Percentiles rank a stretch among this genome's conserved stretches.
phyloP scores from a whole-genome alignment of 495 filamentous ascomycete genomes.

The Corynascus novoguineensis region DNA sequence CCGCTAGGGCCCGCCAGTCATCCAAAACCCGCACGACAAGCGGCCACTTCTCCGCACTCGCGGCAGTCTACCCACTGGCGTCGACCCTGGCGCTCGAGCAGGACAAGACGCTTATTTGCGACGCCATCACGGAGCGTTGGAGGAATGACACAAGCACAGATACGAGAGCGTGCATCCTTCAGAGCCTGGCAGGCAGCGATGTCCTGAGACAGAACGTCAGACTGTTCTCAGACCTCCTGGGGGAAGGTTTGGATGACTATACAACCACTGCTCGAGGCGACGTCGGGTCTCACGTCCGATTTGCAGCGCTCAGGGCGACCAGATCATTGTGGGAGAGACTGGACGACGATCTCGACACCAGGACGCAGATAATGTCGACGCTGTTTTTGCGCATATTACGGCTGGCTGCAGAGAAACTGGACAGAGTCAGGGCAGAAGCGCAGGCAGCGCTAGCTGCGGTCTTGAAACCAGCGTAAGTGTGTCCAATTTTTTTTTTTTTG shows the following conservation, averaged over 20 bases:
- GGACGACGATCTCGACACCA: constrained; percentile 10
- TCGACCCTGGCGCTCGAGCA: constrained; percentile 16
- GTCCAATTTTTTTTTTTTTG: too few relatives aligned
- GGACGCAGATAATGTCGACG: constrained; percentile 16
- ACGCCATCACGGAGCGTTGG: constrained; percentile 40
- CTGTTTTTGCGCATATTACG: constrained; percentile 53
- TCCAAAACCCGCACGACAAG: constrained; percentile 25
- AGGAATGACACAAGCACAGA: constrained; percentile 45
- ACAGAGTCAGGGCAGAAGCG: constrained; percentile 73
- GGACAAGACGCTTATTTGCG: constrained; percentile 22
- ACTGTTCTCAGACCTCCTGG: constrained; percentile 38
- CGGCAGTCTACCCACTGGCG: constrained; percentile 32
- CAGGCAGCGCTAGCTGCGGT: constrained; percentile 40
- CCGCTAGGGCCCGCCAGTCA: constrained; percentile 27
- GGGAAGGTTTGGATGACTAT: constrained; percentile 72
- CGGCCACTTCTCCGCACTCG: constrained; percentile 43
- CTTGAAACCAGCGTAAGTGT: constrained; percentile 32
- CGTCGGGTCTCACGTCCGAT: constrained; percentile 73
- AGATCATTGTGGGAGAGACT: constrained; percentile 37
- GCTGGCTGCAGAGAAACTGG: constrained; percentile 79
- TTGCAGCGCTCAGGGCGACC: constrained; percentile 67
- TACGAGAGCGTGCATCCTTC: constrained; percentile 54
- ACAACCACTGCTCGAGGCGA: constrained; percentile 82
- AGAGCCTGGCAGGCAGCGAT: constrained; percentile 48
- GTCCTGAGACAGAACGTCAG: constrained; percentile 31